Percentiles rank a stretch among this genome's conserved stretches.
Conservation (phyloP, 176 grass and related monocot species). For the Saccharum officinarum region DNA sequence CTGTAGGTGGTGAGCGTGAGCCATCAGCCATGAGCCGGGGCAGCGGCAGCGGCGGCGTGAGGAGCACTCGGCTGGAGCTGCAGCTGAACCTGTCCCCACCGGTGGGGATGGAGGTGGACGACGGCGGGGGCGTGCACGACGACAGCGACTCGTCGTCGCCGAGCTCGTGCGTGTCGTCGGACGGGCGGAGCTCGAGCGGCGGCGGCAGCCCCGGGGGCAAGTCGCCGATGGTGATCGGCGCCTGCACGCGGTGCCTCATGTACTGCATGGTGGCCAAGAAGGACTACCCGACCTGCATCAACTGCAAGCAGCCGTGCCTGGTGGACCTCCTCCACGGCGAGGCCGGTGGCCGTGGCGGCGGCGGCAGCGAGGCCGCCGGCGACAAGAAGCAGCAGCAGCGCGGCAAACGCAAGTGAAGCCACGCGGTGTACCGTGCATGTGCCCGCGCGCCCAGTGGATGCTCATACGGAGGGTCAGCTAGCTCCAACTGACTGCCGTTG, state of each 20-base stretch:
- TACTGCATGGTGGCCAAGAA: conserved; percentile 71
- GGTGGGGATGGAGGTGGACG: conserved; percentile 23
- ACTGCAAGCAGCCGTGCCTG: conserved; percentile 63
- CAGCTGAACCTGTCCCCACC: conserved; percentile 58
- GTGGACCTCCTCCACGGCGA: conserved; percentile 58
- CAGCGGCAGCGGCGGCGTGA: conserved; percentile 26
- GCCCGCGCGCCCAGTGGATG: conserved; percentile 51
- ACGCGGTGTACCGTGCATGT: background rate
- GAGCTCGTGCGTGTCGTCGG: conserved; percentile 67
- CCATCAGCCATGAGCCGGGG: conserved; percentile 63
- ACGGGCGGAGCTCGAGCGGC: conserved; percentile 29
- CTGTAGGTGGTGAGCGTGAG: background rate
- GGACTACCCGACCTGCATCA: conserved; percentile 66
- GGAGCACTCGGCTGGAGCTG: conserved; percentile 44
- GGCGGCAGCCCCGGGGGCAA: conserved; percentile 38
- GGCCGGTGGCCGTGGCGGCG: background rate
- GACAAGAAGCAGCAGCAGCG: conserved; percentile 30
- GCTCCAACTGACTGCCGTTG: conserved; percentile 50
- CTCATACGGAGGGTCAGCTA: conserved; percentile 52
- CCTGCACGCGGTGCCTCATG: conserved; percentile 70
- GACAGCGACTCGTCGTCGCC: conserved; percentile 47
- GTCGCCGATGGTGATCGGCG: conserved; percentile 65
- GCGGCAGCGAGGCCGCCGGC: background rate
- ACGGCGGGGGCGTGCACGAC: background rate
- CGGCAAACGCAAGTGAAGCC: conserved; percentile 50